Base-by-base conservation (phyloP, 768 basidiomycete genomes). In the Tulasnella sp. region DNA sequence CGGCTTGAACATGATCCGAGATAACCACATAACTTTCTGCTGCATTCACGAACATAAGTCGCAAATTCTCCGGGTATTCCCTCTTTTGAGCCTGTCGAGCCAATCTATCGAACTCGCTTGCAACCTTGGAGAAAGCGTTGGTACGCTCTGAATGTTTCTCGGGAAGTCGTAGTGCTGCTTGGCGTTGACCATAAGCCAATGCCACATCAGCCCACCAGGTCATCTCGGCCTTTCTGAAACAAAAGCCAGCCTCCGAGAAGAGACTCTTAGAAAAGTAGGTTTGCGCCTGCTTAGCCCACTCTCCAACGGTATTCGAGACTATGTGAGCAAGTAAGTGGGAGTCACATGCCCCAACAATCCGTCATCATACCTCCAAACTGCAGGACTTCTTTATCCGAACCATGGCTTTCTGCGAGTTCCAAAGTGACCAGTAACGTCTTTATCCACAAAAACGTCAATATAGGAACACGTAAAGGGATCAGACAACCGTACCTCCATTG, bases 181-280 rank as follows among this genome's bases (percentile, higher is more conserved):
- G 44, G 16, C 81, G 80, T n/a, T 31, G 14, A 7, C 31, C 22
- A 54, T 81, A 82, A 24, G 81, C 75, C 22, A 16, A 18, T 28
- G 72, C 69, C 4, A 82, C 54, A 6, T 24, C 41, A 1, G 40
- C 50, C 44, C 64, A 46, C 31, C 74, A 31, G 64, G 22, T 37
- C 80, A 60, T 64, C n/a, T 37, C 54, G 7, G 78, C 80, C 34
- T 81, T 75, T n/a, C 34, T 31, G 44, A 79, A 79, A 42, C 78
- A 79, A 50, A 72, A 73, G 24, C 34, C 41, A 34, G 41, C 54
- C 34, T 77, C 46, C 8, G 46, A 40, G 24, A 74, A 79, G 18
- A 76, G 40, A 22, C 42, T 37, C 28, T 79, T 79, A 14, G 60
- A n/a, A n/a, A 79, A 79, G 31, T 74, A 46, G 14, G 7, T 16